Percentiles rank a stretch among this genome's conserved stretches.
These are phyloP conservation scores for Trichocladium uniseriatum DNA, from an alignment of 495 filamentous ascomycete species.

Conservation along the genomic window DNA sequence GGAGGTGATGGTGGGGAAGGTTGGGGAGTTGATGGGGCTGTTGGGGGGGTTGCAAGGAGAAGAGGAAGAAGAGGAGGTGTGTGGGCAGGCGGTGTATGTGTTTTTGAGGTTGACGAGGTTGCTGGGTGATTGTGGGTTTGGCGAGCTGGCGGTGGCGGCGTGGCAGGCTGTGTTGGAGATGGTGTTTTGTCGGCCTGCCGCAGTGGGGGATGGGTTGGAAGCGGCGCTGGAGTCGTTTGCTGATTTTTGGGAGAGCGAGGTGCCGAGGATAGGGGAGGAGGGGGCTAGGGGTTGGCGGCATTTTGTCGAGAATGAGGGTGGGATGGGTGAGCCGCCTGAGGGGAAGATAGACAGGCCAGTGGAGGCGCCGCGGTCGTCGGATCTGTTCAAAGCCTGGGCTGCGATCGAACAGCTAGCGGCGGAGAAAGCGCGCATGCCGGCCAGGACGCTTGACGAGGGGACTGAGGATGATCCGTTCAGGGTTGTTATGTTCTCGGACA, in stretches of 20 bases:
- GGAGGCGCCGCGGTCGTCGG: slow-evolving; percentile 21
- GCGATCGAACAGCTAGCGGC: slow-evolving; percentile 45
- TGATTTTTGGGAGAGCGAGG: slow-evolving; percentile 83
- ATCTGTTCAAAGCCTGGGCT: slow-evolving; percentile 50
- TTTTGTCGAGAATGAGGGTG: slow-evolving; percentile 32
- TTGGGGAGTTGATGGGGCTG: slow-evolving; percentile 40
- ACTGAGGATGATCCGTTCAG: slow-evolving; percentile 69
- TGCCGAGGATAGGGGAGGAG: slow-evolving; percentile 67
- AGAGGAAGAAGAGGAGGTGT: slow-evolving; percentile 19
- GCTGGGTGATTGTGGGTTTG: slow-evolving; percentile 68
- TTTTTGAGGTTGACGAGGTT: slow-evolving; percentile 65
- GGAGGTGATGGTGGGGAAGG: slow-evolving; percentile 45
- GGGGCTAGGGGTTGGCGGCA: slow-evolving; percentile 60
- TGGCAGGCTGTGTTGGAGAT: slow-evolving; percentile 83
- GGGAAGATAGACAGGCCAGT: slow-evolving; percentile 15
- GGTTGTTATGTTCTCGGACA: slow-evolving; percentile 69
- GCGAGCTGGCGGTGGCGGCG: slow-evolving; percentile 64
- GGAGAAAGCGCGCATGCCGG: slow-evolving; percentile 47
- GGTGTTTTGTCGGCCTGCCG: slow-evolving; percentile 48
- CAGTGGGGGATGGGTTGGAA: slow-evolving; percentile 15
- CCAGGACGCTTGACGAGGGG: slow-evolving; percentile 52
- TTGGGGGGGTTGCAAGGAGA: slow-evolving; percentile 11
- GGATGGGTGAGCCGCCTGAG: slow-evolving; percentile 30
- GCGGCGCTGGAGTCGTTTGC: slow-evolving; percentile 42
- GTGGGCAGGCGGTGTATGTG: slow-evolving; percentile 55